phyloP scores from a whole-genome alignment of 2,329 filamentous ascomycete species.

The Chaetomiaceae sp. region DNA sequence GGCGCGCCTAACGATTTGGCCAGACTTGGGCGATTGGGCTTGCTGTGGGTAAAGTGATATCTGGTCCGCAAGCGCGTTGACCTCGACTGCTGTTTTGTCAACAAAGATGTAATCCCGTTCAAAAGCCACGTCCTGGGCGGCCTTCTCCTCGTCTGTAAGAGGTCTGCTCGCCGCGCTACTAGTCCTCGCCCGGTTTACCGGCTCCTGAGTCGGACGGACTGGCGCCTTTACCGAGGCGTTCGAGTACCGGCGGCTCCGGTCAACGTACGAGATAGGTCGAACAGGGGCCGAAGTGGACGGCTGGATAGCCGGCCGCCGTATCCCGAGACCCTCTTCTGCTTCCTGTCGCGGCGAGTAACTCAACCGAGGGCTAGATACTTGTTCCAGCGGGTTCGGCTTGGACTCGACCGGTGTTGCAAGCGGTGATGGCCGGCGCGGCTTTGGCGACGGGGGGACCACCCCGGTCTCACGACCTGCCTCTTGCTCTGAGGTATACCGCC shows the following conservation, averaged over 20 bases:
- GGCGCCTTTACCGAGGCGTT: conserved; percentile 37
- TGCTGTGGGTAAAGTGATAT: conserved; percentile 76
- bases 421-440: conserved; percentile 40
- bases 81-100: conserved; percentile 91
- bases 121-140: conserved; percentile 81
- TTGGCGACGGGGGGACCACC: conserved; percentile 36
- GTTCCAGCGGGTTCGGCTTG: conserved; percentile 32
- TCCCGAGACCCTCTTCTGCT: conserved; percentile 46
- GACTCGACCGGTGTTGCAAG: conserved; percentile 40
- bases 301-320: conserved; percentile 44
- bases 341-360: conserved; percentile 46
- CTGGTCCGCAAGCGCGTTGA: conserved; percentile 95
- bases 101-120: conserved; percentile 95
- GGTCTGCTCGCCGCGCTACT: conserved; percentile 18
- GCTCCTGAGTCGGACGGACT: conserved; percentile 35
- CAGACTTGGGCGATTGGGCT: conserved; percentile 50
- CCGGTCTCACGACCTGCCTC: conserved; percentile 35
- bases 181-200: conserved; percentile 31
- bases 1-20: conserved; percentile 66
- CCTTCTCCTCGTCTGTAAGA: conserved; percentile 58
- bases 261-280: conserved; percentile 36
- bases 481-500: conserved; percentile 39
- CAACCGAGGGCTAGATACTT: conserved; percentile 26
- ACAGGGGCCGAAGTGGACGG: conserved; percentile 48
- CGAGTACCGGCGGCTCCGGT: conserved; percentile 38